A percentile compares a stretch with the other conserved stretches of the same genome.
Conservation (phyloP, 495 filamentous ascomycete species). For the Penicillium diatomitis region DNA sequence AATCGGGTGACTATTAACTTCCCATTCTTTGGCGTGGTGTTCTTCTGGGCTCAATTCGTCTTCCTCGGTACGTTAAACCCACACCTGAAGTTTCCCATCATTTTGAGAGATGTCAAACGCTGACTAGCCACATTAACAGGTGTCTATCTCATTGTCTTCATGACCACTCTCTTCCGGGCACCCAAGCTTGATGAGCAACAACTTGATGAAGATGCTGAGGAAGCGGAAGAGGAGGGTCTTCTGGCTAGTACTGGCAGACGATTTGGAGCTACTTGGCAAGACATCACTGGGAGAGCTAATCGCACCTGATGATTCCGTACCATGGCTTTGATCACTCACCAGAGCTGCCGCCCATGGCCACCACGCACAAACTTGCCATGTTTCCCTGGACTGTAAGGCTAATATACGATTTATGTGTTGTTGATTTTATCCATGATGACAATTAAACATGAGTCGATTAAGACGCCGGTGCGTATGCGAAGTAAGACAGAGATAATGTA, state of each 20-base stretch:
- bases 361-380: too few relatives aligned
- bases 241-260: slow-evolving; percentile 71
- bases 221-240: slow-evolving; percentile 90
- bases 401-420: not conserved
- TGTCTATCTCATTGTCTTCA: slow-evolving; percentile 68
- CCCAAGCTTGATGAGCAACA: slow-evolving; percentile 65
- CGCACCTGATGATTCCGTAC: slow-evolving; percentile 3
- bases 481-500: too few relatives aligned
- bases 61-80: slow-evolving; percentile 55
- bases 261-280: slow-evolving; percentile 80
- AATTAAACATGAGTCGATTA: too few relatives aligned
- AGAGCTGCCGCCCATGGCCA: too few relatives aligned
- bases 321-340: too few relatives aligned
- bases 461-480: too few relatives aligned
- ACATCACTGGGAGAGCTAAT: slow-evolving; percentile 55
- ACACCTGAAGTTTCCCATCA: not conserved
- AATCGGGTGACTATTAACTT: slow-evolving; percentile 93
- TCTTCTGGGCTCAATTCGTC: slow-evolving; percentile 91
- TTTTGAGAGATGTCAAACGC: not conserved
- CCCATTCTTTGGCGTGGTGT: slow-evolving; percentile 86
- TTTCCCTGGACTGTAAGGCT: not conserved
- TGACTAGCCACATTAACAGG: slow-evolving; percentile 19
- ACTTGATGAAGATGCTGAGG: slow-evolving; percentile 80
- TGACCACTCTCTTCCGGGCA: slow-evolving; percentile 68
- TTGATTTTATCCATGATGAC: too few relatives aligned